Evolutionary conservation across 2,329 filamentous ascomycete genomes (phyloP).

Genomic region (Aspergillus intermedius): DNA sequence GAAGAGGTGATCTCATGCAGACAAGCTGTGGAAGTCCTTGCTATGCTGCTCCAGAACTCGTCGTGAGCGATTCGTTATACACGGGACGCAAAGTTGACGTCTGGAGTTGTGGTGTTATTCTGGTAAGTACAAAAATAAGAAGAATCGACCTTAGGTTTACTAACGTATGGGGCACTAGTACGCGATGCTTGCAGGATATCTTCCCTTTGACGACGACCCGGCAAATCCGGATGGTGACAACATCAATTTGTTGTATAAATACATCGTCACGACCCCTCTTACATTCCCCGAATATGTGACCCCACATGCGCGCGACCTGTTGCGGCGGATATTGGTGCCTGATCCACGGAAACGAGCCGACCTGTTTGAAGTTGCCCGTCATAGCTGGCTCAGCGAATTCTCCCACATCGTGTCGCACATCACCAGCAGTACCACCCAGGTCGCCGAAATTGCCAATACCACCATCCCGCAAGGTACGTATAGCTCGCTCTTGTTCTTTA

Average conservation of each 20-base stretch:
- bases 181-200: constrained; percentile 94
- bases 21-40: constrained; percentile 97
- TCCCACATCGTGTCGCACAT: constrained; percentile 96
- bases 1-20: constrained; percentile 94
- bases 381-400: constrained; percentile 97
- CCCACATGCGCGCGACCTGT: constrained; percentile 84
- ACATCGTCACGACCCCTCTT: constrained; percentile 93
- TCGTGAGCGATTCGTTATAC: constrained; percentile 95
- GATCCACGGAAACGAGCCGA: constrained; percentile 93
- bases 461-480: constrained; percentile 56
- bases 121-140: constrained; percentile 56
- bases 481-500: background rate
- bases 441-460: constrained; percentile 75
- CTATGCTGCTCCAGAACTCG: constrained; percentile 92
- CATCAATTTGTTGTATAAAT: constrained; percentile 98
- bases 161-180: constrained; percentile 55
- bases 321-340: constrained; percentile 88
- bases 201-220: constrained; percentile 96
- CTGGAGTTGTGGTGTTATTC: constrained; percentile 97
- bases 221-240: constrained; percentile 98
- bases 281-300: constrained; percentile 99
- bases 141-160: background rate
- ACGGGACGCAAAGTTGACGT: constrained; percentile 97
- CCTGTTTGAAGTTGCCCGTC: constrained; percentile 90
- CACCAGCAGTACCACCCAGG: constrained; percentile 86